Percentiles rank a stretch among this genome's conserved stretches.
Conservation (phyloP, 352 stramenopile genomes). For the Pythium brachiatum region DNA sequence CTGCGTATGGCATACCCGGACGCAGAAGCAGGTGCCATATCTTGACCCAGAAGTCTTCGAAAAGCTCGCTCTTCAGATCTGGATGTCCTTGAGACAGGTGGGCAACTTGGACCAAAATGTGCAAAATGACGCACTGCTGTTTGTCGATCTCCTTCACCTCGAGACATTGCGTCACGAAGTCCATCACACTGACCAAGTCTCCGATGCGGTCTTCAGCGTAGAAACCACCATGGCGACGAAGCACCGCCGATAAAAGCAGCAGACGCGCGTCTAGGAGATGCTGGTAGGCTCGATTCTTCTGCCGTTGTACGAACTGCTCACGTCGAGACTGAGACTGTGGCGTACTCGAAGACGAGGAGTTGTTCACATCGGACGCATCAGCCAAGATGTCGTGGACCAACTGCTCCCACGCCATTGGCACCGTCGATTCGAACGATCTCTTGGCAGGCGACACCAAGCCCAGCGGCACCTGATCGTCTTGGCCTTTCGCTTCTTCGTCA, state of each 20-base stretch:
- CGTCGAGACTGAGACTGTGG: constrained; percentile 8
- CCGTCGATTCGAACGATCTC: constrained; percentile 15
- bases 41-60: constrained; percentile 22
- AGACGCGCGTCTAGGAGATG: constrained; percentile 12
- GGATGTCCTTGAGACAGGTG: constrained; percentile 13
- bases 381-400: constrained; percentile 21
- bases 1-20: constrained; percentile 18
- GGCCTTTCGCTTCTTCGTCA: neutral
- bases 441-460: constrained; percentile 14
- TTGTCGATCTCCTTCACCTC: constrained; percentile 19
- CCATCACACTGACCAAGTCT: constrained; percentile 25
- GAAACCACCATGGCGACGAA: constrained; percentile 26
- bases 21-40: constrained; percentile 17
- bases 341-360: constrained; percentile 2
- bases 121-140: constrained; percentile 17
- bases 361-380: constrained; percentile 4
- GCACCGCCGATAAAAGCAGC: constrained; percentile 14
- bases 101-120: constrained; percentile 24
- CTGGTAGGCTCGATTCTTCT: constrained; percentile 11
- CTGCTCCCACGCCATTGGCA: constrained; percentile 29
- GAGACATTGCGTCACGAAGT: constrained; percentile 15
- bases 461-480: neutral
- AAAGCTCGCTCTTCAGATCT: constrained; percentile 25
- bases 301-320: constrained; percentile 13
- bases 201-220: constrained; percentile 21